Evolutionary conservation across 139 green algal species (phyloP), one percentile per base, ranked within the genome.

Genomic region (Chlamydomonas schloesseri): DNA sequence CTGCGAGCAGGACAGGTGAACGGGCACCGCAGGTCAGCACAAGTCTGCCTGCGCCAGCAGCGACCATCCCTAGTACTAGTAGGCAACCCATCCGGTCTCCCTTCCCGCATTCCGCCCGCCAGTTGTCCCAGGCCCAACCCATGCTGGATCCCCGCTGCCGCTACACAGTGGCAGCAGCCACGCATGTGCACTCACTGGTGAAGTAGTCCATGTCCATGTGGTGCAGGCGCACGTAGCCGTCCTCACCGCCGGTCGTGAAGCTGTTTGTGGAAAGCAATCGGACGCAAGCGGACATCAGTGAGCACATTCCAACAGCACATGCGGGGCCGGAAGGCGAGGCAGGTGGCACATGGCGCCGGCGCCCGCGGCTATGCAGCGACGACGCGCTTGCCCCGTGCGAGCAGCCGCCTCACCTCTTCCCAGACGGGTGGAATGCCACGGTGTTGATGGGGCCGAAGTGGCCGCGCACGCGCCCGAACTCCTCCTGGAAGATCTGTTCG

Each of bases 361-460:
- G n/a, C n/a, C n/a, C n/a, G n/a, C n/a, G n/a, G n/a, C n/a, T n/a
- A n/a, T n/a, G n/a, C n/a, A n/a, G n/a, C n/a, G n/a, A n/a, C n/a
- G n/a, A n/a, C n/a, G n/a, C n/a, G n/a, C n/a, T n/a, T 50, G 42
- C 42, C 42, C 42, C 42, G 42, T 50, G n/a, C n/a, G n/a, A n/a
- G n/a, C n/a, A n/a, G n/a, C n/a, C n/a, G n/a, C 42, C 42, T 50
- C 83, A 95, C 91, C 93, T 93, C 78, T 94, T 90, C 31, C 98
- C 98, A 77, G 98, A 95, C 18, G 98, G 98, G 31, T 91, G 82
- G 91, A 99, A 99, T 6, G 97, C 95, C 3, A 99, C 90, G 75
- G 93, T 93, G 90, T 99, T 99, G 90, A 99, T 97, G 60, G 98
- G 98, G 0, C 98, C 97, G 86, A 99, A 99, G 87, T 99, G 98